These are phyloP conservation scores for Monosporascus ibericus DNA, from an alignment of 2,329 filamentous ascomycete species.

Conservation along the genomic window DNA sequence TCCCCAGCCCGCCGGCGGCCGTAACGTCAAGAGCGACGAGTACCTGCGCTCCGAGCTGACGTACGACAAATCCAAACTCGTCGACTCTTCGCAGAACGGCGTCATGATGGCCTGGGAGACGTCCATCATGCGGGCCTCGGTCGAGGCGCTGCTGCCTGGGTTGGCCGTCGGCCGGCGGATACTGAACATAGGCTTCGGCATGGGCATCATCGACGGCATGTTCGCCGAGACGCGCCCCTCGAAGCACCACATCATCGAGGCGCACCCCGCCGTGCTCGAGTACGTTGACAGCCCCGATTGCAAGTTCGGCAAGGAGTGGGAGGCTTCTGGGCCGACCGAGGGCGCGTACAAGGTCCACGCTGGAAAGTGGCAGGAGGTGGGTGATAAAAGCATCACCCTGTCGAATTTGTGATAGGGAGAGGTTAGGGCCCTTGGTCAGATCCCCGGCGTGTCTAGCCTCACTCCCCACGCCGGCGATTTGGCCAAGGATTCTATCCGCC, in stretches of 20 bases:
- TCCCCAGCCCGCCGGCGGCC: constrained; percentile 29
- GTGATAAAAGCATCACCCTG: not conserved
- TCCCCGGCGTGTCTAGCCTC: too few relatives aligned
- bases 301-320: constrained; percentile 51
- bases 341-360: constrained; percentile 68
- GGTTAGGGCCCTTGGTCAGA: too few relatives aligned
- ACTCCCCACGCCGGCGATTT: too few relatives aligned
- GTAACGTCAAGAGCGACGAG: constrained; percentile 53
- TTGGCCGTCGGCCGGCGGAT: constrained; percentile 53
- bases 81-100: constrained; percentile 71
- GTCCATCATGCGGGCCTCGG: constrained; percentile 75
- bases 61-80: constrained; percentile 59
- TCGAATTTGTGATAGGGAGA: too few relatives aligned
- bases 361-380: constrained; percentile 77
- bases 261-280: constrained; percentile 69
- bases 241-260: constrained; percentile 79
- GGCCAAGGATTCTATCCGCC: too few relatives aligned
- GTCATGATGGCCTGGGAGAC: constrained; percentile 96
- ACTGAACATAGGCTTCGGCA: constrained; percentile 83
- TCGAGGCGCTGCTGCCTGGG: constrained; percentile 53
- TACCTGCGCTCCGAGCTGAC: constrained; percentile 64
- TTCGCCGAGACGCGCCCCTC: constrained; percentile 63
- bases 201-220: constrained; percentile 80
- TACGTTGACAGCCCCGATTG: constrained; percentile 46
- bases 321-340: constrained; percentile 46